These are phyloP conservation scores for Endoconidiophora polonica DNA, from an alignment of 2,329 filamentous ascomycete genomes.

Conservation along the genomic window DNA sequence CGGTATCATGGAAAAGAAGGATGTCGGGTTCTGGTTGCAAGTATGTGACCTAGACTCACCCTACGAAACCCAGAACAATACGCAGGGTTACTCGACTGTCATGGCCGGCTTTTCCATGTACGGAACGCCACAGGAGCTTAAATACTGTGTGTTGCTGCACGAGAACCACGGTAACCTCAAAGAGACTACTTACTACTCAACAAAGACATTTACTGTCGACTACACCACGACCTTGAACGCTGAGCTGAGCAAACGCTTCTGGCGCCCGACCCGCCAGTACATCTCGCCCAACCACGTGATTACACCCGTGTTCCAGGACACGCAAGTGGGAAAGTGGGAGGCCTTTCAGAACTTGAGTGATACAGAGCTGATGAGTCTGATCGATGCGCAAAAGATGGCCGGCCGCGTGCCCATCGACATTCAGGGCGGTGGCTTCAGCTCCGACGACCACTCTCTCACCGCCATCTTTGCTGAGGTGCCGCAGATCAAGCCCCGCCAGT, in stretches of 20 bases:
- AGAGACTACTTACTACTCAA: conserved; percentile 9
- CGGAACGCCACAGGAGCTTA: conserved; percentile 8
- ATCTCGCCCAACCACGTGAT: conserved; percentile 12
- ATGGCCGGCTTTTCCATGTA: conserved; percentile 13
- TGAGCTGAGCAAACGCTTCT: conserved; percentile 13
- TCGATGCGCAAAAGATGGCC: conserved; percentile 6
- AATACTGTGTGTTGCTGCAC: conserved; percentile 11
- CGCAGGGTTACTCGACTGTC: neutral
- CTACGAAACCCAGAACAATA: conserved; percentile 3
- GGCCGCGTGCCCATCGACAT: conserved; percentile 13
- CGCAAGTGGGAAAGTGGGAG: conserved; percentile 12
- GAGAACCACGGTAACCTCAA: conserved; percentile 12
- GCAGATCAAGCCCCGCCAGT: conserved; percentile 5
- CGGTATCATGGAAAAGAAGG: conserved; percentile 14
- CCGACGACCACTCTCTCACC: conserved; percentile 6
- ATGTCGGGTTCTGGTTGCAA: conserved; percentile 11
- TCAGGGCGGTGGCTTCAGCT: conserved; percentile 10
- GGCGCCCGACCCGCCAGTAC: conserved; percentile 12
- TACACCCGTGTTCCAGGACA: conserved; percentile 12
- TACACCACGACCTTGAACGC: conserved; percentile 4
- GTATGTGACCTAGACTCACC: conserved; percentile 9
- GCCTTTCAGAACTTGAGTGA: conserved; percentile 7
- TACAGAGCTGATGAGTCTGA: conserved; percentile 4
- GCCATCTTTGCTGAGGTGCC: conserved; percentile 14
- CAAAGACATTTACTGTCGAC: conserved; percentile 2